These are phyloP conservation scores for Pythium sukuiense DNA, from an alignment of 352 stramenopile species.

Conservation along the genomic window DNA sequence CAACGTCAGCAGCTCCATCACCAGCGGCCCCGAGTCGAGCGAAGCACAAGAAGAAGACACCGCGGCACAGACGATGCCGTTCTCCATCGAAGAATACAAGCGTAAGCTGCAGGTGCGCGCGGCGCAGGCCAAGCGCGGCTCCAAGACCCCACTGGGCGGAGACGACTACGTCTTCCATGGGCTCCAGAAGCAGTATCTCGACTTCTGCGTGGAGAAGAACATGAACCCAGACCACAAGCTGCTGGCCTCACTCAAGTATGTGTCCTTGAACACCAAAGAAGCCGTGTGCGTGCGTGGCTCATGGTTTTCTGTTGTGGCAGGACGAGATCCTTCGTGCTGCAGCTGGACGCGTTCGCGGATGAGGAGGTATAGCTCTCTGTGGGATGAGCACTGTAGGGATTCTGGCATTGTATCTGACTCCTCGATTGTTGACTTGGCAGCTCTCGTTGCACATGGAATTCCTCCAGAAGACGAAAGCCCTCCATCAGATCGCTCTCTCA, in stretches of 20 bases:
- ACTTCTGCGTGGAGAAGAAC: conserved; percentile 54
- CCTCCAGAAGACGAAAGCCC: conserved; percentile 33
- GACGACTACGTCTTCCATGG: conserved; percentile 23
- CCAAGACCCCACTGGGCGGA: background rate
- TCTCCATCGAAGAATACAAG: conserved; percentile 68
- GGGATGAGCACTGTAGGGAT: background rate
- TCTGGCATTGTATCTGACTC: background rate
- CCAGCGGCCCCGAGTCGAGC: background rate
- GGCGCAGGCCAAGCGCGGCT: conserved; percentile 11
- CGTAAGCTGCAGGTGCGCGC: conserved; percentile 52
- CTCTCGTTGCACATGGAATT: conserved; percentile 54
- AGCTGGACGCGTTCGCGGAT: conserved; percentile 49
- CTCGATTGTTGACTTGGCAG: conserved; percentile 18
- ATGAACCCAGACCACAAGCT: conserved; percentile 51
- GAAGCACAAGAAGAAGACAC: background rate
- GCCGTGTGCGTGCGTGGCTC: too few species aligned
- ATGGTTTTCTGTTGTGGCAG: too few species aligned
- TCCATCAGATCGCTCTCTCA: conserved; percentile 47
- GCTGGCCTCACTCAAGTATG: conserved; percentile 37
- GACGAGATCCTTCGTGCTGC: conserved; percentile 30
- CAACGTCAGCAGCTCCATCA: conserved; percentile 1
- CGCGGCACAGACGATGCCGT: conserved; percentile 12
- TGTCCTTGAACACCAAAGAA: too few species aligned
- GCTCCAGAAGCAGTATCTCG: conserved; percentile 52
- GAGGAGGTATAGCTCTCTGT: conserved; percentile 62